phyloP scores from a whole-genome alignment of 805 yeast genomes.

The Suhomyces prunicola region DNA sequence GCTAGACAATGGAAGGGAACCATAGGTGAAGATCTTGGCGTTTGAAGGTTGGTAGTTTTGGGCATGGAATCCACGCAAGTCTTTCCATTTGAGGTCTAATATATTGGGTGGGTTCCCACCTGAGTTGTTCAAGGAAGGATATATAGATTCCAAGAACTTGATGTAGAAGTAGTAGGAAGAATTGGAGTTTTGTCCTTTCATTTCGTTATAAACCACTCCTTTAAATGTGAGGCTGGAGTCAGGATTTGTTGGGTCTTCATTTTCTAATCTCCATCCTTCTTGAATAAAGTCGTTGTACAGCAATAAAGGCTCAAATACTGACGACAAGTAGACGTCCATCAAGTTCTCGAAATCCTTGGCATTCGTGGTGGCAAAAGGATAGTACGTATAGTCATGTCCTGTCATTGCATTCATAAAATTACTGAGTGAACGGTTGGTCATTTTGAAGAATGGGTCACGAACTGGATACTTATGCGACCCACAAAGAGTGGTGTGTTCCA shows the following conservation, averaged over 20 bases:
- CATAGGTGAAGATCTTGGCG: conserved; percentile 83
- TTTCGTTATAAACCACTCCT: conserved; percentile 97
- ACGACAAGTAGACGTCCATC: conserved; percentile 82
- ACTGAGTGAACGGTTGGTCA: conserved; percentile 90
- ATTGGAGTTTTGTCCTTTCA: conserved; percentile 96
- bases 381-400: conserved; percentile 92
- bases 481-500: conserved; percentile 94
- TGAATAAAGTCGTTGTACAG: conserved; percentile 81
- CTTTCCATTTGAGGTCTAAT: conserved; percentile 70
- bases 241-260: conserved; percentile 55
- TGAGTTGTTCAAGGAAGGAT: conserved; percentile 81
- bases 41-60: conserved; percentile 86
- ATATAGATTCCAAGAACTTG: conserved; percentile 76
- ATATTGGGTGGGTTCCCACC: conserved; percentile 92
- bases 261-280: conserved; percentile 97
- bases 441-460: conserved; percentile 95
- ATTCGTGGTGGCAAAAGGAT: conserved; percentile 95
- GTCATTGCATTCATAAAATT: conserved; percentile 99
- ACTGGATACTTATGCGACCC: conserved; percentile 92
- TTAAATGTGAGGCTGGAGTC: conserved; percentile 67
- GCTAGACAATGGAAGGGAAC: conserved; percentile 61
- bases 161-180: conserved; percentile 83
- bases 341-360: conserved; percentile 74
- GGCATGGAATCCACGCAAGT: conserved; percentile 72
- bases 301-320: conserved; percentile 79